Evolutionary conservation across 805 yeast species (phyloP).

Genomic region (Millerozyma miso): DNA sequence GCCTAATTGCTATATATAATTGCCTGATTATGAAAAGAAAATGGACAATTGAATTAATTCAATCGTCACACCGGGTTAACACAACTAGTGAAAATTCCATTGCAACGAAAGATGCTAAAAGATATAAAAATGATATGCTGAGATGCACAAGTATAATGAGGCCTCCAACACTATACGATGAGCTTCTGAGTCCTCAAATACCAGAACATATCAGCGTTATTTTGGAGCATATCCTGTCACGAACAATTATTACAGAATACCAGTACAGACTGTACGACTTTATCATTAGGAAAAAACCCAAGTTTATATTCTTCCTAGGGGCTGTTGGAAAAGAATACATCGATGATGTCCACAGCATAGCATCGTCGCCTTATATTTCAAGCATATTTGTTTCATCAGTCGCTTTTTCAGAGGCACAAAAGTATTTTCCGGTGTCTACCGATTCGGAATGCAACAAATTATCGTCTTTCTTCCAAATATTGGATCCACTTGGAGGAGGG

Average conservation of each 20-base stretch:
- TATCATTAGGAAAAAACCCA: conserved; percentile 3
- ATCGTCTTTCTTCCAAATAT: conserved; percentile 19
- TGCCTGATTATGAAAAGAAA: background rate
- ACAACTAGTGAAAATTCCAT: background rate
- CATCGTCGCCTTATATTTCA: conserved; percentile 5
- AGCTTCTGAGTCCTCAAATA: background rate
- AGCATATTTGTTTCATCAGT: conserved; percentile 16
- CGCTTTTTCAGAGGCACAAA: conserved; percentile 1
- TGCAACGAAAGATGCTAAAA: background rate
- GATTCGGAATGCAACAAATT: conserved; percentile 18
- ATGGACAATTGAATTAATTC: background rate
- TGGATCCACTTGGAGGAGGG: conserved; percentile 37
- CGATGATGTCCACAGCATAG: conserved; percentile 8
- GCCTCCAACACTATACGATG: background rate
- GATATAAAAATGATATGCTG: too few relatives aligned
- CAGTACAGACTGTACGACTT: background rate
- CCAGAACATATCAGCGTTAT: background rate
- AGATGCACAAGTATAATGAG: background rate
- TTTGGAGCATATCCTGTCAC: background rate
- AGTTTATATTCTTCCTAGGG: conserved; percentile 24
- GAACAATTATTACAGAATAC: background rate
- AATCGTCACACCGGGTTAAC: background rate
- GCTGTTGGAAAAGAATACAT: conserved; percentile 31
- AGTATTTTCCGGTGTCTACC: background rate
- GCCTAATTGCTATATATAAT: background rate